Percentiles rank a stretch among this genome's conserved stretches.
phyloP scores from a whole-genome alignment of 345 rosid species.

The Carallia pectinifolia region DNA sequence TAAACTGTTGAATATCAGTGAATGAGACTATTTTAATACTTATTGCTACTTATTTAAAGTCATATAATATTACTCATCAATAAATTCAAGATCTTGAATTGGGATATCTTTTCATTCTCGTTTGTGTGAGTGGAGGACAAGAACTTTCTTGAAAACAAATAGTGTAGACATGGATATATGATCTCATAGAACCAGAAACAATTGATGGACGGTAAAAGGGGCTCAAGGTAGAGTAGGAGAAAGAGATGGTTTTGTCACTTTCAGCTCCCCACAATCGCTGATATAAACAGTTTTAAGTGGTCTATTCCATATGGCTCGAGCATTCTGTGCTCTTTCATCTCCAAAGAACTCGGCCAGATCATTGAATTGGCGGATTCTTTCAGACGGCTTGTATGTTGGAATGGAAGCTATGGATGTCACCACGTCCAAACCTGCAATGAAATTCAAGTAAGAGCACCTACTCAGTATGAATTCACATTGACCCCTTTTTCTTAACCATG shows the following conservation, averaged over 20 bases:
- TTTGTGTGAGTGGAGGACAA: background rate
- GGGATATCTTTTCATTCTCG: constrained; percentile 3
- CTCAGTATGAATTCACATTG: background rate
- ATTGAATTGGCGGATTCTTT: constrained; percentile 63
- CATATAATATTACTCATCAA: too few species aligned
- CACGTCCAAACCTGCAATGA: constrained; percentile 67
- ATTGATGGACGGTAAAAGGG: background rate
- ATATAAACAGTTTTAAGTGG: constrained; percentile 77
- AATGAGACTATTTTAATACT: too few species aligned
- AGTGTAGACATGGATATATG: background rate
- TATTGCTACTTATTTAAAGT: too few species aligned
- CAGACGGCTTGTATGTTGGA: constrained; percentile 72
- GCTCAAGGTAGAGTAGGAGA: constrained; percentile 61
- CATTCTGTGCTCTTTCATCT: constrained; percentile 81
- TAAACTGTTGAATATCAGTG: too few species aligned
- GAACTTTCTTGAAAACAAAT: background rate
- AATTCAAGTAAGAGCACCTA: background rate
- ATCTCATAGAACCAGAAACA: background rate
- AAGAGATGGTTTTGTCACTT: constrained; percentile 70
- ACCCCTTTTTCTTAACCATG: background rate
- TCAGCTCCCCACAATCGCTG: constrained; percentile 77
- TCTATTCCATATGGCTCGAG: constrained; percentile 66
- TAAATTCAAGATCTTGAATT: background rate
- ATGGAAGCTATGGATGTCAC: constrained; percentile 70
- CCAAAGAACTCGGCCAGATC: constrained; percentile 75